A percentile compares a stretch with the other conserved stretches of the same genome.
phyloP scores from a whole-genome alignment of 2,329 filamentous ascomycete species.

The Scedosporium aurantiacum region DNA sequence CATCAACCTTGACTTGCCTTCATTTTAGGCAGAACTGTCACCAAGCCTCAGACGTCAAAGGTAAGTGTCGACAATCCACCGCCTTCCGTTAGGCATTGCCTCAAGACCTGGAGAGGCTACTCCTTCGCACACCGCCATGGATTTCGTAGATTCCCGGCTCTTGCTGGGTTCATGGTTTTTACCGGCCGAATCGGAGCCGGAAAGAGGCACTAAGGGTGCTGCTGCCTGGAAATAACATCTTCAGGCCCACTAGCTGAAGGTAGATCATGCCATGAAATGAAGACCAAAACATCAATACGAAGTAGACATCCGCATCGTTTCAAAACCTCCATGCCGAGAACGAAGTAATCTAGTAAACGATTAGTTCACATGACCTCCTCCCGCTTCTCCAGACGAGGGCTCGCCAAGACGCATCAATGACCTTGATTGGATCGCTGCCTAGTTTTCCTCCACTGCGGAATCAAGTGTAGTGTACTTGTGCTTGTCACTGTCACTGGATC shows the following conservation, averaged over 20 bases:
- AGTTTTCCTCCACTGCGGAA: neutral
- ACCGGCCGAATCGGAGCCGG: neutral
- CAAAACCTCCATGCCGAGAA: no score
- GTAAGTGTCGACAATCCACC: no score
- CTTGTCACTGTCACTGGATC: neutral
- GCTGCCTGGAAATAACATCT: neutral
- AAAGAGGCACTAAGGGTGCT: neutral
- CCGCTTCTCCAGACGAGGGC: neutral
- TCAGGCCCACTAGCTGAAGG: neutral
- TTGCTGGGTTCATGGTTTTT: neutral
- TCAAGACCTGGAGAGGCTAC: no score
- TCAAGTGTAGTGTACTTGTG: neutral
- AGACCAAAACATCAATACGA: no score
- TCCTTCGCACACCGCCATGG: no score
- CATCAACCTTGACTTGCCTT: no score
- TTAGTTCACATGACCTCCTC: neutral
- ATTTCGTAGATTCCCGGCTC: no score
- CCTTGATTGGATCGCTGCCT: conserved; percentile 1
- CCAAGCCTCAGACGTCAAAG: no score
- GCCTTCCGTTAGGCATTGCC: no score
- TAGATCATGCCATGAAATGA: neutral
- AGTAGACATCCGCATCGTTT: neutral
- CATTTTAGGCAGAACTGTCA: no score
- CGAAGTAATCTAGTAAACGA: no score
- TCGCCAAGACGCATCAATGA: neutral